phyloP scores from a whole-genome alignment of 2,329 filamentous ascomycete species.

The Lasiodiplodia gonubiensis region DNA sequence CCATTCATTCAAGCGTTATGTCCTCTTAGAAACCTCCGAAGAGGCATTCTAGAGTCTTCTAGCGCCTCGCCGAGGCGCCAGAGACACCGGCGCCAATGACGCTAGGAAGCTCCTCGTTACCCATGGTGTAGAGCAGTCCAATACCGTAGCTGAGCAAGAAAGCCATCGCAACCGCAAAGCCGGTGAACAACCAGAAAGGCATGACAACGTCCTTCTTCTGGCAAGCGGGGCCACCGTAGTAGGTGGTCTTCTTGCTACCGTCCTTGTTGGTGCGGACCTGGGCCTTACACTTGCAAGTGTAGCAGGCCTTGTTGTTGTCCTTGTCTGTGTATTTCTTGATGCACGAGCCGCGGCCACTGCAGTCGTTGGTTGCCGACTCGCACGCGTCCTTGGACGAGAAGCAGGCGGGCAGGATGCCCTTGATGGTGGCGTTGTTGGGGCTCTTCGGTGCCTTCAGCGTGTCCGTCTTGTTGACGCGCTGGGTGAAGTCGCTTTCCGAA shows the following conservation, averaged over 20 bases:
- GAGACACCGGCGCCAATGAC: constrained; percentile 96
- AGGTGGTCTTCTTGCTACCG: constrained; percentile 64
- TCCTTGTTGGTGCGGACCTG: constrained; percentile 59
- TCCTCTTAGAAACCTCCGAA: neutral
- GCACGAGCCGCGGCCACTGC: constrained; percentile 83
- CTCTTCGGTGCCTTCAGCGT: constrained; percentile 35
- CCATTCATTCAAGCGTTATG: neutral
- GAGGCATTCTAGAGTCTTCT: constrained; percentile 29
- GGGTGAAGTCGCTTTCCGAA: constrained; percentile 11
- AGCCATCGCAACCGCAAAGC: constrained; percentile 73
- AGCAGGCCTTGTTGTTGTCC: constrained; percentile 66
- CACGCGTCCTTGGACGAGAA: constrained; percentile 74
- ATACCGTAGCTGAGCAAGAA: constrained; percentile 73
- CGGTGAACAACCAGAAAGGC: constrained; percentile 84
- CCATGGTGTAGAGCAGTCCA: constrained; percentile 80
- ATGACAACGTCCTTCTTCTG: constrained; percentile 90
- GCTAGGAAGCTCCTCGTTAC: constrained; percentile 84
- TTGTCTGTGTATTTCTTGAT: constrained; percentile 65
- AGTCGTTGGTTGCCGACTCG: constrained; percentile 72
- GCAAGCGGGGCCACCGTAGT: constrained; percentile 86
- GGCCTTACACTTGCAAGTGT: constrained; percentile 74
- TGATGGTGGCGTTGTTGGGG: constrained; percentile 36
- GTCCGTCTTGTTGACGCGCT: constrained; percentile 37
- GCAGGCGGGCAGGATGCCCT: constrained; percentile 71
- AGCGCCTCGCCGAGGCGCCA: constrained; percentile 61